Conservation (phyloP, 176 grass and related monocot genomes). For the Eremochloa ophiuroides region DNA sequence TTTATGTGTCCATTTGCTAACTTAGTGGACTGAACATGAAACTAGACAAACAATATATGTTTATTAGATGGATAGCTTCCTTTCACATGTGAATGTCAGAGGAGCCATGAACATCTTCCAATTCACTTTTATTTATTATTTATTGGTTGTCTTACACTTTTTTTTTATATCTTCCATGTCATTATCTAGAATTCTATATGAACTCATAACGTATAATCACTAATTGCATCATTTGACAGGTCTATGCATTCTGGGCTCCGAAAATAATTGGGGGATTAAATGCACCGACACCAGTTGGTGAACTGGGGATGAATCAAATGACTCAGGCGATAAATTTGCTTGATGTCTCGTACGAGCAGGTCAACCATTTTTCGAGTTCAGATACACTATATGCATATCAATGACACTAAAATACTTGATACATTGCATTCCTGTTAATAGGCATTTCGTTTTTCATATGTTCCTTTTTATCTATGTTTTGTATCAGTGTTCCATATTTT, state of each 20-base stretch:
- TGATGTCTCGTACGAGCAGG: conserved; percentile 86
- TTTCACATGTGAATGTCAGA: conserved; percentile 8
- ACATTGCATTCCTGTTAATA: neutral
- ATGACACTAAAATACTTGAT: neutral
- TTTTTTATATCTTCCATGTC: neutral
- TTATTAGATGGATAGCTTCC: neutral
- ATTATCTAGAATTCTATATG: too few species aligned
- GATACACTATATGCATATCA: neutral
- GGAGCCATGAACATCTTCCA: neutral
- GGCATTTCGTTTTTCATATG: neutral
- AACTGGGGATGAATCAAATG: conserved; percentile 93
- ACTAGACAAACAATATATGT: neutral
- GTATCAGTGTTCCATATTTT: neutral
- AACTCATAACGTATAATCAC: too few species aligned
- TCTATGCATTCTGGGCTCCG: conserved; percentile 76
- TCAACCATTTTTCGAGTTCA: conserved; percentile 27
- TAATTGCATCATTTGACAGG: conserved; percentile 45
- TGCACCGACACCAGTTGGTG: conserved; percentile 90
- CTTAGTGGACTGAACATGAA: neutral
- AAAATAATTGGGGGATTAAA: conserved; percentile 95
- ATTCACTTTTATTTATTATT: neutral
- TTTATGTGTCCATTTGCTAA: neutral
- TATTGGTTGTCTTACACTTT: neutral
- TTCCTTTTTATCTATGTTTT: neutral
- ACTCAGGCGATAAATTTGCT: conserved; percentile 85